Conservation (phyloP, 176 grass and related monocot species). For the Cenchrus purpureus region DNA sequence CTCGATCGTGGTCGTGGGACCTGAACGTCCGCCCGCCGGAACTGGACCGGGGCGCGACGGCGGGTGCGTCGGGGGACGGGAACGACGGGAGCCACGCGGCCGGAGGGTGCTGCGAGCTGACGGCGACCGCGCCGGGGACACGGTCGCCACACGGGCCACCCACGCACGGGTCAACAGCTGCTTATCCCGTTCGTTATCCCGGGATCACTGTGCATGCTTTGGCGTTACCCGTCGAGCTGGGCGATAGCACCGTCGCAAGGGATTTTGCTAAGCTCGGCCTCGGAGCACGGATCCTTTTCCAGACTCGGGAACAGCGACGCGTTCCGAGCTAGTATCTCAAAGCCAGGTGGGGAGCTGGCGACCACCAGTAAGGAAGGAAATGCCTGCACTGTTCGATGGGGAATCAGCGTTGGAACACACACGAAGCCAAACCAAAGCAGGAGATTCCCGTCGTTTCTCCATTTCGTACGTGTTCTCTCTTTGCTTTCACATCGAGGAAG, state of each 20-base stretch:
- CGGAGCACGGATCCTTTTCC: background rate
- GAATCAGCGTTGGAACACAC: too few relatives aligned
- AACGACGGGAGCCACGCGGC: background rate
- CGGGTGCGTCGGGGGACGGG: background rate
- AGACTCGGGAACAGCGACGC: background rate
- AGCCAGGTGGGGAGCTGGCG: background rate
- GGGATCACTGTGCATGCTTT: background rate
- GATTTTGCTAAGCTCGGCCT: background rate
- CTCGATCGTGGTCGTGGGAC: background rate
- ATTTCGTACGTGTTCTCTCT: background rate
- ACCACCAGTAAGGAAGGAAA: background rate
- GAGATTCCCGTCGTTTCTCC: background rate
- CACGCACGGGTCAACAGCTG: background rate
- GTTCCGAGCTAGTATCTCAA: background rate
- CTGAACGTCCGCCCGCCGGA: background rate
- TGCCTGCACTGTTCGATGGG: background rate
- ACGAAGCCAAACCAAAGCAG: background rate
- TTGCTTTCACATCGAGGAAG: background rate
- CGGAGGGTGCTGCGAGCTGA: background rate
- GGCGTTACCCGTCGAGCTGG: background rate
- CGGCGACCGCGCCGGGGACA: background rate
- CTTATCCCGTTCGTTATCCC: background rate
- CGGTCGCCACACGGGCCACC: slow-evolving; percentile 31
- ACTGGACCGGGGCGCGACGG: background rate
- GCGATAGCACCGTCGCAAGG: background rate